Percentiles rank a stretch among this genome's conserved stretches.
phyloP scores from a whole-genome alignment of 1,139 yeast genomes.

The Magnusiomyces paraingens region DNA sequence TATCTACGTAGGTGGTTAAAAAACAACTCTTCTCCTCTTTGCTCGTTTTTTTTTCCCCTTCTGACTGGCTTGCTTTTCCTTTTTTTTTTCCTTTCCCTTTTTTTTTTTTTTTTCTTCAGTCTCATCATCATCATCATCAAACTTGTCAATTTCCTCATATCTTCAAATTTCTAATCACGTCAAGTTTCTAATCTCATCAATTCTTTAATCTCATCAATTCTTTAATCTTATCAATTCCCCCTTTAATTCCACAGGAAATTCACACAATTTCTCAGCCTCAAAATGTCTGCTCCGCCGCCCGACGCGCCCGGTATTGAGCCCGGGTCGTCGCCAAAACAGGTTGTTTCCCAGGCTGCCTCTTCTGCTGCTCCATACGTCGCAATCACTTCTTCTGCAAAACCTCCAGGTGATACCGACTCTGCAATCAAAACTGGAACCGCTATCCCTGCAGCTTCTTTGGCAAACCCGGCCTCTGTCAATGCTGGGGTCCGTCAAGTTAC shows the following conservation, averaged over 20 bases:
- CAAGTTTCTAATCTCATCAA: not conserved
- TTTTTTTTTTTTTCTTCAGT: not conserved
- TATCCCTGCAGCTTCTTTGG: conserved; percentile 27
- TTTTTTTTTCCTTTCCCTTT: conserved; percentile 1
- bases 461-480: conserved; percentile 23
- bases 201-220: not conserved
- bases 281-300: conserved; percentile 11
- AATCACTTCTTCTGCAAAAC: conserved; percentile 23
- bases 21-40: no score
- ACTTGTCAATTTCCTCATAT: not conserved
- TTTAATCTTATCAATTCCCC: not conserved
- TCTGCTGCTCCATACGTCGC: conserved; percentile 21
- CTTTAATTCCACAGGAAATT: not conserved
- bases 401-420: conserved; percentile 22
- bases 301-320: not conserved
- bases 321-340: conserved; percentile 9
- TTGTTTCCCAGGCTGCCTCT: conserved; percentile 7
- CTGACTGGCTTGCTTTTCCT: not conserved
- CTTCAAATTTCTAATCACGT: not conserved
- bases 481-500: conserved; percentile 18
- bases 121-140: not conserved
- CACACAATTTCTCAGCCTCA: not conserved
- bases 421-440: conserved; percentile 27
- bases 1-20: no score
- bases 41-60: no score